phyloP scores from a whole-genome alignment of 176 grass and related monocot species.

The Triticum turgidum region DNA sequence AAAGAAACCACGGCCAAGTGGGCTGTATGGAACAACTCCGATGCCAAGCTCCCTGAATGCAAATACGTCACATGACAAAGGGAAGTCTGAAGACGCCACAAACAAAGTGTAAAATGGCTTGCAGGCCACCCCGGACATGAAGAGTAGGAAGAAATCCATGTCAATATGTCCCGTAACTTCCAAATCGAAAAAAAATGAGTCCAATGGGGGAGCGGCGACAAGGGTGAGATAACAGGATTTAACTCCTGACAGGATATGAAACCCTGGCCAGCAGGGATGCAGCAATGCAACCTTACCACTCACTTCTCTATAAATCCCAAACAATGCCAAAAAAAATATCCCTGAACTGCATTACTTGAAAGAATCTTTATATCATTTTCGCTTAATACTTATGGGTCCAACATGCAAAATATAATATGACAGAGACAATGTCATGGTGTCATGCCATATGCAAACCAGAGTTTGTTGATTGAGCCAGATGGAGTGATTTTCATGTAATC shows the following conservation, averaged over 20 bases:
- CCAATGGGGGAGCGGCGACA: background rate
- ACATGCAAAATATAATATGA: background rate
- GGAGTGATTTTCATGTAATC: background rate
- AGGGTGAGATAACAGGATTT: background rate
- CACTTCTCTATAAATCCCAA: background rate
- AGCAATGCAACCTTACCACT: background rate
- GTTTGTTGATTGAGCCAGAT: slow-evolving; percentile 12
- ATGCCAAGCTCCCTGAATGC: slow-evolving; percentile 77
- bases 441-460: slow-evolving; percentile 4
- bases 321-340: background rate
- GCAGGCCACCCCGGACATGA: background rate
- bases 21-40: slow-evolving; percentile 78
- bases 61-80: slow-evolving; percentile 26
- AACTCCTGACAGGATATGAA: background rate
- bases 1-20: slow-evolving; percentile 79
- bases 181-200: background rate
- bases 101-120: slow-evolving; percentile 18
- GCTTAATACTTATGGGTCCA: background rate
- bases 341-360: background rate
- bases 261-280: background rate
- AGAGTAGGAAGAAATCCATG: background rate
- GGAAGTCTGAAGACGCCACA: background rate
- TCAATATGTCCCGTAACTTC: background rate
- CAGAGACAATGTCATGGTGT: background rate
- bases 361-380: background rate